A percentile compares a stretch with the other conserved stretches of the same genome.
These are phyloP conservation scores for Geopyxis carbonaria DNA, from an alignment of 495 filamentous ascomycete species.

Conservation along the genomic window DNA sequence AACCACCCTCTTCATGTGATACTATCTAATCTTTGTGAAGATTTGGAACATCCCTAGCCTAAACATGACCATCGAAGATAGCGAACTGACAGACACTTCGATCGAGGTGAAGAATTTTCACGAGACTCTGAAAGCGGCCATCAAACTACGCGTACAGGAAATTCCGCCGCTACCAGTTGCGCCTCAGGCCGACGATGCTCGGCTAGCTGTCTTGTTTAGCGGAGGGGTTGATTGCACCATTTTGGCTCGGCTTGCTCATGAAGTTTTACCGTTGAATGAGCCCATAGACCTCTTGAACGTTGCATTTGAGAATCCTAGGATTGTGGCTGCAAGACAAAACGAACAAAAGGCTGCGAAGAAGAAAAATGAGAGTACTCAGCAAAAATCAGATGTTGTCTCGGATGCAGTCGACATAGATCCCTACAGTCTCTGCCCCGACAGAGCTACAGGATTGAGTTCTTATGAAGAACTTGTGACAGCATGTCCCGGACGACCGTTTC, in stretches of 20 bases:
- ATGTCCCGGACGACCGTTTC: slow-evolving; percentile 60
- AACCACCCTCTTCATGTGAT: no score
- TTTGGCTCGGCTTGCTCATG: slow-evolving; percentile 67
- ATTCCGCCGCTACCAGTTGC: slow-evolving; percentile 32
- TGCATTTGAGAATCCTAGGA: slow-evolving; percentile 84
- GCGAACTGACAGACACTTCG: slow-evolving; percentile 21
- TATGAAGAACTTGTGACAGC: slow-evolving; percentile 50
- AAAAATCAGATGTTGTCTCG: slow-evolving; percentile 15
- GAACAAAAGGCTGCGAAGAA: slow-evolving; percentile 3
- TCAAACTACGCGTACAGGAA: slow-evolving; percentile 46
- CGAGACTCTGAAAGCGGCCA: slow-evolving; percentile 42
- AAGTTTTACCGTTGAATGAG: slow-evolving; percentile 49
- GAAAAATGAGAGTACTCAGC: slow-evolving; percentile 11
- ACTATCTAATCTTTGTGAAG: background rate
- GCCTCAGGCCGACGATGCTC: slow-evolving; percentile 9
- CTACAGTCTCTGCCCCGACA: slow-evolving; percentile 79
- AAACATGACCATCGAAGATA: background rate
- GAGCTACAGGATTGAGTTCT: slow-evolving; percentile 64
- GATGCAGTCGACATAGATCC: slow-evolving; percentile 26
- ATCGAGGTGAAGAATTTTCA: slow-evolving; percentile 40
- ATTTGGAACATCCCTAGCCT: slow-evolving; percentile 3
- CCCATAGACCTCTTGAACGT: slow-evolving; percentile 84
- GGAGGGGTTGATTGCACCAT: slow-evolving; percentile 87
- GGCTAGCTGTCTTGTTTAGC: slow-evolving; percentile 74
- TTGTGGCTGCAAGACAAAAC: slow-evolving; percentile 33